Evolutionary conservation across 352 stramenopile genomes (phyloP).

Genomic region (Globisporangium uncinulatum): DNA sequence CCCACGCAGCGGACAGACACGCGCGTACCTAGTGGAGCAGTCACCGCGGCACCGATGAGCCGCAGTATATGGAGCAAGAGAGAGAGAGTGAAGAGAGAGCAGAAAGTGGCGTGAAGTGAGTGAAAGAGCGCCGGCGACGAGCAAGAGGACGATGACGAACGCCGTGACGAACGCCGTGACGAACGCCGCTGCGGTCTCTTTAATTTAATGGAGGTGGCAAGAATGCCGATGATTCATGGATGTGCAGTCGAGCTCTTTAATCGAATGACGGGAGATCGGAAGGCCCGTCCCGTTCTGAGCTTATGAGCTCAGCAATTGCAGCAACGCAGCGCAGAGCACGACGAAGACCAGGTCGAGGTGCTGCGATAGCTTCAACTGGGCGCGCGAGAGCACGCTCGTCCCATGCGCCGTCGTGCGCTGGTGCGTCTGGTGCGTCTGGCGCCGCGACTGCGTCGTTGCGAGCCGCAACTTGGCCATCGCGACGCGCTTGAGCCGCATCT

Average conservation of each 20-base stretch:
- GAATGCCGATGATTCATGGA: background rate
- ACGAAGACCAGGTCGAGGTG: conserved; percentile 21
- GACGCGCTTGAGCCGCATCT: conserved; percentile 23
- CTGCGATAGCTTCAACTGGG: conserved; percentile 10
- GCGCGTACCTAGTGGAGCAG: conserved; percentile 1
- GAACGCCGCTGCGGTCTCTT: background rate
- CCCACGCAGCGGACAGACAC: background rate
- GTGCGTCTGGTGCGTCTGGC: conserved; percentile 1
- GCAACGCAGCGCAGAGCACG: conserved; percentile 6
- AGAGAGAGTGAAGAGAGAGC: background rate
- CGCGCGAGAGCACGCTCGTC: background rate
- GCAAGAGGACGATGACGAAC: no score
- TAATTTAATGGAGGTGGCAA: background rate
- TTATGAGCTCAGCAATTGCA: conserved; percentile 5
- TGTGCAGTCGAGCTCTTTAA: background rate
- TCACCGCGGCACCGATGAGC: conserved; percentile 1
- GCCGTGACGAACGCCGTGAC: background rate
- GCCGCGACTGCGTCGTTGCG: background rate
- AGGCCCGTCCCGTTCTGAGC: background rate
- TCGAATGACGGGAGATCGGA: no score
- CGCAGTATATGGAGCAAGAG: conserved; percentile 4
- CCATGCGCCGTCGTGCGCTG: background rate
- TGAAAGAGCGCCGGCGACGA: no score
- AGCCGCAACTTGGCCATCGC: conserved; percentile 4
- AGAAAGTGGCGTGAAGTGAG: no score